phyloP scores from a whole-genome alignment of 2,329 filamentous ascomycete genomes.

The Penicillium sp. region DNA sequence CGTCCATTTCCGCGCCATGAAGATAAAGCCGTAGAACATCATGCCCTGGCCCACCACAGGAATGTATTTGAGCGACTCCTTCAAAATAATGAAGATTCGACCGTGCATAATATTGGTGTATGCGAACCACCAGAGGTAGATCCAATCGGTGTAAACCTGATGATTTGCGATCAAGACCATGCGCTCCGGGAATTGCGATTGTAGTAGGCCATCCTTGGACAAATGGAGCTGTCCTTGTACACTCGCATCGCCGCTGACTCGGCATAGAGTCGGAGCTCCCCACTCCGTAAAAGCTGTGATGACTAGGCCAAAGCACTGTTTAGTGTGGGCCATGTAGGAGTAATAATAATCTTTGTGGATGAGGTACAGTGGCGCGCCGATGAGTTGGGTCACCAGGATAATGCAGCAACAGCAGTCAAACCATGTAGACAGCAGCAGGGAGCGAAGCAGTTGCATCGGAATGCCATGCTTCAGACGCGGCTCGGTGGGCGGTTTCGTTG shows the following conservation, averaged over 20 bases:
- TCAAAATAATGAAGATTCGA: conserved; percentile 61
- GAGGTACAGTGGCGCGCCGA: conserved; percentile 57
- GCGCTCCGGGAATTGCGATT: conserved; percentile 56
- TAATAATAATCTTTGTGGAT: conserved; percentile 58
- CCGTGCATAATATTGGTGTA: conserved; percentile 62
- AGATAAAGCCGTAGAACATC: conserved; percentile 62
- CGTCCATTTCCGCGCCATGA: conserved; percentile 58
- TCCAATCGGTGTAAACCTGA: conserved; percentile 64
- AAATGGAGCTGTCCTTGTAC: conserved; percentile 55
- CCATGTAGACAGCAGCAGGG: conserved; percentile 42
- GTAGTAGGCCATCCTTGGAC: conserved; percentile 52
- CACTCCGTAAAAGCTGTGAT: conserved; percentile 58
- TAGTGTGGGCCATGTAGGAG: conserved; percentile 60
- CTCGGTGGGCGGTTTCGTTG: conserved; percentile 22
- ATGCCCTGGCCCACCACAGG: conserved; percentile 58
- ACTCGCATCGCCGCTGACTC: conserved; percentile 57
- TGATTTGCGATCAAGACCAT: conserved; percentile 60
- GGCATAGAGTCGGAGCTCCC: conserved; percentile 57
- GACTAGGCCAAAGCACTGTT: conserved; percentile 59
- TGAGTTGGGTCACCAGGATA: conserved; percentile 52
- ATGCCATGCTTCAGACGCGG: conserved; percentile 43
- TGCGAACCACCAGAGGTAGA: conserved; percentile 63
- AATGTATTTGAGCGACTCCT: conserved; percentile 59
- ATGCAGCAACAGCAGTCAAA: conserved; percentile 40
- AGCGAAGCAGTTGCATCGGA: conserved; percentile 42